Evolutionary conservation across 192 early-diverging fungal species (phyloP), one percentile per base, ranked within the genome.

Genomic region (Borealophlyctis nickersoniae): DNA sequence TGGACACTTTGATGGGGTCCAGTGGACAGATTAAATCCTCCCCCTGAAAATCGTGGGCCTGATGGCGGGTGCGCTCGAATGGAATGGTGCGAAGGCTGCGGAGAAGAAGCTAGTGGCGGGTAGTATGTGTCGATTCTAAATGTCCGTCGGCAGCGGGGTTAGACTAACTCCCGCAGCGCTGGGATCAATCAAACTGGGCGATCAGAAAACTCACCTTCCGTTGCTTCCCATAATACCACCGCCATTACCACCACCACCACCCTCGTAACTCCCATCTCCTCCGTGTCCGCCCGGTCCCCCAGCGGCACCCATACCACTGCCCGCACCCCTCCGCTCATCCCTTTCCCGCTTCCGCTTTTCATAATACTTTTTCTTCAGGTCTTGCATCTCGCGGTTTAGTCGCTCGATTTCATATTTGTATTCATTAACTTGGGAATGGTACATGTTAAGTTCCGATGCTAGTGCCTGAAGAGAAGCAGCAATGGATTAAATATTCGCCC

Each of bases 381-480:
- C 79, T 55, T 84, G 81, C 49, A 81, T 57, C 54, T 84, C 80
- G 7, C 75, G 71, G 26, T 76, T 80, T 28, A 86, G 69, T 7
- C 72, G 58, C 51, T 82, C 81, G 39, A 86, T 82, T 57, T 86
- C 81, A 56, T 79, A 80, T 63, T 83, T 84, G 72, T 80, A 81
- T 56, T 86, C 81, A 58, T 80, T 82, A 2, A 78, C 75, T 78
- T 86, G 84, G 27, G 80, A 76, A 52, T 83, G 81, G 51, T 84
- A 84, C 84, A 84, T 86, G 72, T 83, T 86, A 13, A 86, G 73
- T 51, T 86, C 84, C 11, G 81, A 81, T 28, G 84, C 84, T 22
- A 86, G 76, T 4, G 84, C 64, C 79, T 85, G 50, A n/a, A n/a
- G n/a, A n/a, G n/a, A n/a, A n/a, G n/a, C n/a, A n/a, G n/a, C n/a